Base-by-base conservation (phyloP, 768 basidiomycete species). In the Serendipita sp. region DNA sequence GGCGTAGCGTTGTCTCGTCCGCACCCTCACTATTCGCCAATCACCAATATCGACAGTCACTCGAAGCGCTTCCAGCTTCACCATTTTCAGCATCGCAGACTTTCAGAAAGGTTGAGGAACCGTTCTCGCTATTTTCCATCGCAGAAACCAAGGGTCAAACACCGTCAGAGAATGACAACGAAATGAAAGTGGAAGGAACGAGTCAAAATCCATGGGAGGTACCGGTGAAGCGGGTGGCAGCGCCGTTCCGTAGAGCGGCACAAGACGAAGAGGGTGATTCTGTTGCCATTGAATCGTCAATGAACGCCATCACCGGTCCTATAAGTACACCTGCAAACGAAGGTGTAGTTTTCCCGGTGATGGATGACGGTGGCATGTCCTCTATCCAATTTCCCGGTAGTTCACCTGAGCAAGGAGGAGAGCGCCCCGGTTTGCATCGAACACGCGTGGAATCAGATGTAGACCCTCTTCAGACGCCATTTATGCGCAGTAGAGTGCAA, bases 41-140 rank as follows among this genome's bases (percentile, higher is more conserved):
- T 13, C 87, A 91, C 68, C 90, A 93, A 68, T 78, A 89, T 23
- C 85, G 83, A 28, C 70, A 77, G 79, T 63, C 72, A 74, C 52
- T 72, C 74, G 44, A 68, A 71, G 4, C 72, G 75, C 7, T 74
- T 69, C 82, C 87, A 38, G 86, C 91, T 68, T 93, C 91, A 0
- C 91, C 92, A 1, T 96, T 91, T 69, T 85, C 89, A 18, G 86
- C 91, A 1, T 88, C 89, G 15, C 87, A 92, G 67, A 77, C 94
- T 2, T 91, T 93, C 71, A 81, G 87, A 35, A 81, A 83, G 18
- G 82, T 82, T 1, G 85, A 89, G 63, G 89, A 90, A 67, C 83
- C 87, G 0, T 89, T 87, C 72, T 87, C 83, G 71, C 73, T 91
- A 13, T 91, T 86, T 73, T 89, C 89, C 1, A 90, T 91, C 67